Evolutionary conservation across 306 rosid species (phyloP).

Genomic region (Elaeagnus macrophylla): DNA sequence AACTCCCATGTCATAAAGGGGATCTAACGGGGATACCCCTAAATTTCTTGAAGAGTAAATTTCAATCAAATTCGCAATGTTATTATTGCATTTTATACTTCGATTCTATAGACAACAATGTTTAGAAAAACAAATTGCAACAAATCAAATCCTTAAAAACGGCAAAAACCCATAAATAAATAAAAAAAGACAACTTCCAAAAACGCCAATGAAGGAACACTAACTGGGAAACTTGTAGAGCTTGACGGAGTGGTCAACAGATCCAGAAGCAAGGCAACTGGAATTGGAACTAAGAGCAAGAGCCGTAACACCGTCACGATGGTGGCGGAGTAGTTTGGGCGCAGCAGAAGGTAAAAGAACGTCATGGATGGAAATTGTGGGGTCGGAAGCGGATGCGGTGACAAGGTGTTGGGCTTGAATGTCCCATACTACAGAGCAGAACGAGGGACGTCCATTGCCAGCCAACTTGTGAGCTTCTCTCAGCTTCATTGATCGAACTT

Average conservation of each 20-base stretch:
- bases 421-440: constrained; percentile 91
- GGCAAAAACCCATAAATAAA: background rate
- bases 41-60: too few relatives aligned
- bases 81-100: too few relatives aligned
- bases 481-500: constrained; percentile 72
- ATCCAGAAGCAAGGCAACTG: constrained; percentile 94
- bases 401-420: constrained; percentile 57
- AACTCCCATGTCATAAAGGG: too few relatives aligned
- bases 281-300: constrained; percentile 88
- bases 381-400: constrained; percentile 67
- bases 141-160: background rate
- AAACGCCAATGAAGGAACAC: background rate
- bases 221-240: constrained; percentile 94
- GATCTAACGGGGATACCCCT: too few relatives aligned
- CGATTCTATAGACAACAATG: too few relatives aligned
- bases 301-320: constrained; percentile 87
- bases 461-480: constrained; percentile 68
- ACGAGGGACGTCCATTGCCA: constrained; percentile 39
- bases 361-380: constrained; percentile 61
- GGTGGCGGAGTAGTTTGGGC: constrained; percentile 76
- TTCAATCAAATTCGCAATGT: too few relatives aligned
- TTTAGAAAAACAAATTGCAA: background rate
- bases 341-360: constrained; percentile 49
- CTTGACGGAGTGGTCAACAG: constrained; percentile 82
- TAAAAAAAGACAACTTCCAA: background rate